Conservation (phyloP, 495 filamentous ascomycete genomes). For the Penicillium coffeae region DNA sequence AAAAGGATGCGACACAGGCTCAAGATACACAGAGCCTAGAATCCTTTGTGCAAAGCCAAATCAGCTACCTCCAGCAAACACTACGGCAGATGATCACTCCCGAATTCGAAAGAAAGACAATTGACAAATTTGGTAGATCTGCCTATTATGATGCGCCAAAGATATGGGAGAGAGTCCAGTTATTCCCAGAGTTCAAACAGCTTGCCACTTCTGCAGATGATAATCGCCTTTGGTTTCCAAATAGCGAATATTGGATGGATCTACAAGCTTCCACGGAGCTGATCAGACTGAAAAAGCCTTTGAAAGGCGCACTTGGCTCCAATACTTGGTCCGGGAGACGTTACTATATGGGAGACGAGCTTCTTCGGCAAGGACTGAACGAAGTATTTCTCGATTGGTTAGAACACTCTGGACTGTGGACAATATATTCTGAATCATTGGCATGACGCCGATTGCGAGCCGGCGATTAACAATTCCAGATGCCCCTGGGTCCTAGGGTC, state of each 20-base stretch:
- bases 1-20: background rate
- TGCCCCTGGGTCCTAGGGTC: too few relatives aligned
- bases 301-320: conserved; percentile 10
- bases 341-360: conserved; percentile 22
- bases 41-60: conserved; percentile 10
- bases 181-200: conserved; percentile 10
- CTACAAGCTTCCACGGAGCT: conserved; percentile 11
- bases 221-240: conserved; percentile 7
- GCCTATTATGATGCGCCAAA: conserved; percentile 14
- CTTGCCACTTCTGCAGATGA: conserved; percentile 9
- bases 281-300: conserved; percentile 6
- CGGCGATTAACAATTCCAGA: too few relatives aligned
- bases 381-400: conserved; percentile 22
- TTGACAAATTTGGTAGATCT: conserved; percentile 8
- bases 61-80: conserved; percentile 15
- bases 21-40: conserved; percentile 3
- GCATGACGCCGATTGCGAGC: background rate
- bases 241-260: conserved; percentile 15
- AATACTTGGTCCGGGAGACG: background rate
- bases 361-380: conserved; percentile 20
- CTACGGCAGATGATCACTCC: conserved; percentile 15
- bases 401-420: conserved; percentile 10
- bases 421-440: conserved; percentile 5
- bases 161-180: conserved; percentile 15
- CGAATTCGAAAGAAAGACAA: conserved; percentile 1